phyloP scores from a whole-genome alignment of 1,139 yeast genomes.

The Candida pseudoviswanathii region DNA sequence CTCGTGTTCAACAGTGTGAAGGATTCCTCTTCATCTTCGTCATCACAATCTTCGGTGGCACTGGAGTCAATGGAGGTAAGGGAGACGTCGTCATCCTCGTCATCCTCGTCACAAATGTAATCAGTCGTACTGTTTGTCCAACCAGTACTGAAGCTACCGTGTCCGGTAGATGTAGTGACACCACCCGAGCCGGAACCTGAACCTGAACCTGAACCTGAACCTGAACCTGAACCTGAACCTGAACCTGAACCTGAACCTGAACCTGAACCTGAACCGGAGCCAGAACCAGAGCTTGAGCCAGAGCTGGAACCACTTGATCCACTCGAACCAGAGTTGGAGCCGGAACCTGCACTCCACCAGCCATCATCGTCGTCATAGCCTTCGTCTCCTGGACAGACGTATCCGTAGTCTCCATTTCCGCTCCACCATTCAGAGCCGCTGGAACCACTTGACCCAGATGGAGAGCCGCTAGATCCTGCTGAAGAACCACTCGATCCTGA shows the following conservation, averaged over 20 bases:
- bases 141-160: neutral
- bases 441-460: conserved; percentile 9
- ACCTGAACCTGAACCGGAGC: conserved; percentile 3
- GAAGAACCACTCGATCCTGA: neutral
- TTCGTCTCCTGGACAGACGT: conserved; percentile 17
- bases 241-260: conserved; percentile 3
- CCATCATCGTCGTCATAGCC: conserved; percentile 16
- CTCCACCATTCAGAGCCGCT: conserved; percentile 4
- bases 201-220: conserved; percentile 8
- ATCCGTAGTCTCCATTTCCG: conserved; percentile 10
- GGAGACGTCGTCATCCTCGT: conserved; percentile 8
- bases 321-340: conserved; percentile 8
- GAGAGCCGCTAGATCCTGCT: conserved; percentile 6
- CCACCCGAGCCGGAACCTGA: conserved; percentile 12
- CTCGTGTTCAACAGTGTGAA: conserved; percentile 10
- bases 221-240: conserved; percentile 9
- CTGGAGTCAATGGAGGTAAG: neutral
- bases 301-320: conserved; percentile 11
- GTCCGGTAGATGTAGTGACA: neutral
- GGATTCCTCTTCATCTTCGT: conserved; percentile 20
- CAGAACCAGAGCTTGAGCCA: conserved; percentile 2
- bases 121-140: conserved; percentile 3
- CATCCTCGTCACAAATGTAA: conserved; percentile 16
- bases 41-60: conserved; percentile 15
- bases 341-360: conserved; percentile 7